Evolutionary conservation across 768 basidiomycete species (phyloP), one percentile per base, ranked within the genome.

Genomic region (Leccinum barrowsii): DNA sequence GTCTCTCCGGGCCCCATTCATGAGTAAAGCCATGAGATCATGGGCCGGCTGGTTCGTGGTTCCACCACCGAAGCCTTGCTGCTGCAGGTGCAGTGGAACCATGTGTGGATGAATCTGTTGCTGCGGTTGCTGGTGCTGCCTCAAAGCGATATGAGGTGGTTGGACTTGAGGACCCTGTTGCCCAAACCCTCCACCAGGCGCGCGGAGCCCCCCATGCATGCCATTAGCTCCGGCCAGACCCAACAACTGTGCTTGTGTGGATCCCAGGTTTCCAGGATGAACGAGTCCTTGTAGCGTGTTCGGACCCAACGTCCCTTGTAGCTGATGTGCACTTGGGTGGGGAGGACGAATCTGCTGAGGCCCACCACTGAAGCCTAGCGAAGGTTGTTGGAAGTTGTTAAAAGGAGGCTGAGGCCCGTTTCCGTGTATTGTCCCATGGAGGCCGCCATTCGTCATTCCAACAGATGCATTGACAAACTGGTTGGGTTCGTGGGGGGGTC

Each of bases 11-110:
- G 63, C 60, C 56, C 86, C 87, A 54, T 85, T 87, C 89, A 93
- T 86, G 61, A 93, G 81, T 59, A 93, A 79, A 48, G 90, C 85
- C 86, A 93, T 92, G 63, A 93, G 75, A 69, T 93, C 90, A 60
- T 88, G 86, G 47, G 84, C 75, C 34, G 83, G 81, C 65, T 84
- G 85, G 59, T 76, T 83, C 67, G 75, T 81, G 21, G 76, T 72
- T 17, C 75, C 75, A 19, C 77, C 73, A 52, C 78, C 76, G 22
- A 71, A 68, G 28, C 78, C 78, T 74, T 84, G 85, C 65, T 83
- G 85, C 63, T 84, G 87, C 54, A 86, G 76, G 61, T 88, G 85
- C 54, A 82, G 81, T 13, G 80, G 79, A 48, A 80, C 65, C 61
- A 79, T 70, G 49, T 77, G 79, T 12, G 84, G 82, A 51, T 80